Base-by-base conservation (phyloP, 345 rosid genomes). In the Barbarea vulgaris region DNA sequence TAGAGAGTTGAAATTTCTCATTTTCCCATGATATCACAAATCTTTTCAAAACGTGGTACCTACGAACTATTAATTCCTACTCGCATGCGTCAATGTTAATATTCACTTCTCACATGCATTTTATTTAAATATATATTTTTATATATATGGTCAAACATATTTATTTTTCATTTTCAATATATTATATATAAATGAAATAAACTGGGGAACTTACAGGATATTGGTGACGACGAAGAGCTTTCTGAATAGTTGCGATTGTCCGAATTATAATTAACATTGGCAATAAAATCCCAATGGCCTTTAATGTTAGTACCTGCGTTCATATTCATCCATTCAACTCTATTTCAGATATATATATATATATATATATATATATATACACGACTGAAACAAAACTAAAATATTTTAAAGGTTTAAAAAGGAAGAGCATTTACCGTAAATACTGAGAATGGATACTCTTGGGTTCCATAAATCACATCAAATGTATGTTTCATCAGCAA, bases 381-480 rank as follows among this genome's bases (percentile, higher is more conserved):
- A 56, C 9, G 4, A 5, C 5, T 19, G 37, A 58, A 58, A 10
- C 9, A 10, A 57, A 31, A 33, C 6, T 2, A 33, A 58, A 59
- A 36, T 18, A 17, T n/a, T 30, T 11, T 8, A 19, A 31, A 8
- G 51, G 1, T 42, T 10, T 28, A 0, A 14, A 14, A 9, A 41
- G 22, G 27, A 18, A 50, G 22, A 58, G 14, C 22, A 30, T 37
- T 19, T 34, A 91, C 99, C 4, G 93, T 95, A 31, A 82, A 53
- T 24, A 92, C 82, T 25, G 97, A 62, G 62, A 91, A 90, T 7
- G 97, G 97, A 81, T 87, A 95, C 30, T 87, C 83, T 61, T 85
- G 80, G 4, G 87, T 3, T 86, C 86, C 63, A 81, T 75, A 5
- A 83, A 80, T 39, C 86, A 85, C 13, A 84, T 88, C 81, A 41